Base-by-base conservation (phyloP, 345 rosid genomes). In the Salix caprea region DNA sequence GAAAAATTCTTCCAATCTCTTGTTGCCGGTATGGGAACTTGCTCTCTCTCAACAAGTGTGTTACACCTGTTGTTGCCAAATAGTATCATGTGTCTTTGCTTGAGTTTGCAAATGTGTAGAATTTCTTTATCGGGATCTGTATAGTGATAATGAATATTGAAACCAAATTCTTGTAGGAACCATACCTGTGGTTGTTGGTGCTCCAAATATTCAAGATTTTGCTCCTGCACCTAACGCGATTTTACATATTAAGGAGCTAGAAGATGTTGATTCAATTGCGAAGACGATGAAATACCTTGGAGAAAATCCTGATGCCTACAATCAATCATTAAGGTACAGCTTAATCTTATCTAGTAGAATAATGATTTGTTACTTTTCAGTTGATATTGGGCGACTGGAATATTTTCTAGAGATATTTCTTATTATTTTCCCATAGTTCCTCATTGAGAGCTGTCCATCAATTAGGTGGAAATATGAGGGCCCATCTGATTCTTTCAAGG, bases 1-100 rank as follows among this genome's bases (percentile, higher is more conserved):
- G 99, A 96, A 83, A 93, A 93, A 9, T 93, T 89, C 85, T 93
- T 96, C 87, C 99, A 96, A 79, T 88, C 98, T 76, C 90, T 96
- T 36, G 97, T 93, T 75, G 94, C 99, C 44, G 99, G 99, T 96
- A 89, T 62, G 77, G 18, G 23, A 54, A 42, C 14, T 11, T 34
- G 64, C 37, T 73, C 18, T 15, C 8, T 30, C 16, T 64, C 46
- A 24, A 42, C 50, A 21, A 23, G 2, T 50, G 21, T 65, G 24
- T 50, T 48, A 26, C 14, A 26, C 7, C 67, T 52, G 5, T 54
- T 39, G 65, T 48, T 76, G 60, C 24, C 18, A 40, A 13, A 58
- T 68, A 24, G 8, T 24, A 48, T 34, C 65, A 36, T 8, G 4
- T 74, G 68, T 54, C 34, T 74, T 74, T 62, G 66, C 32, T 42